Evolutionary conservation across 371 early-diverging fungal genomes (phyloP).

Genomic region (Mortierella sp.): DNA sequence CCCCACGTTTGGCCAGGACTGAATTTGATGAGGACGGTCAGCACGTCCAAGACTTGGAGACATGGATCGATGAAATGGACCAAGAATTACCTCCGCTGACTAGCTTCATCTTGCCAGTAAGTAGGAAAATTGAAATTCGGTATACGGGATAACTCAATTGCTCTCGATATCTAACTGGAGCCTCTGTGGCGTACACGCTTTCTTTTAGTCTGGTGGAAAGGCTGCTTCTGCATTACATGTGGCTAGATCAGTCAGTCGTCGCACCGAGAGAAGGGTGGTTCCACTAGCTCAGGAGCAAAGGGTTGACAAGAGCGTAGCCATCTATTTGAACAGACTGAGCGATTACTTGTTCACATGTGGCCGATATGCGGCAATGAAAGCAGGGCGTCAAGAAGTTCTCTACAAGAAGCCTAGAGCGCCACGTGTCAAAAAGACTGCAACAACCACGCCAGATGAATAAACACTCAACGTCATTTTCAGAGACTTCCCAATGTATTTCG

Average conservation of each 20-base stretch:
- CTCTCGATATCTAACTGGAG: background rate
- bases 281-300: conserved; percentile 73
- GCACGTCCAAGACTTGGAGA: conserved; percentile 76
- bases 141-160: background rate
- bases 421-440: conserved; percentile 21
- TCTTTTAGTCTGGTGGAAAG: conserved; percentile 77
- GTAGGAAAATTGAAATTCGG: background rate
- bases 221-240: conserved; percentile 79
- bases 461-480: background rate
- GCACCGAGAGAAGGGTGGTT: conserved; percentile 88
- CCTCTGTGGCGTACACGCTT: too few relatives aligned
- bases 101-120: conserved; percentile 86
- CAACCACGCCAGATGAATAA: conserved; percentile 8
- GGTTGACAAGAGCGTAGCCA: conserved; percentile 71
- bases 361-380: conserved; percentile 78
- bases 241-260: conserved; percentile 83
- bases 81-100: conserved; percentile 75
- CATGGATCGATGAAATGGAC: conserved; percentile 90
- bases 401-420: conserved; percentile 63
- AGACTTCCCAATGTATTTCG: background rate
- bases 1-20: conserved; percentile 68
- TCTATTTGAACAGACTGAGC: conserved; percentile 85
- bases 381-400: conserved; percentile 73
- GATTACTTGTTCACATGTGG: conserved; percentile 92
- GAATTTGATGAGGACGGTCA: conserved; percentile 78